Base-by-base conservation (phyloP, 2,329 filamentous ascomycete genomes). In the Madurella fahalii region DNA sequence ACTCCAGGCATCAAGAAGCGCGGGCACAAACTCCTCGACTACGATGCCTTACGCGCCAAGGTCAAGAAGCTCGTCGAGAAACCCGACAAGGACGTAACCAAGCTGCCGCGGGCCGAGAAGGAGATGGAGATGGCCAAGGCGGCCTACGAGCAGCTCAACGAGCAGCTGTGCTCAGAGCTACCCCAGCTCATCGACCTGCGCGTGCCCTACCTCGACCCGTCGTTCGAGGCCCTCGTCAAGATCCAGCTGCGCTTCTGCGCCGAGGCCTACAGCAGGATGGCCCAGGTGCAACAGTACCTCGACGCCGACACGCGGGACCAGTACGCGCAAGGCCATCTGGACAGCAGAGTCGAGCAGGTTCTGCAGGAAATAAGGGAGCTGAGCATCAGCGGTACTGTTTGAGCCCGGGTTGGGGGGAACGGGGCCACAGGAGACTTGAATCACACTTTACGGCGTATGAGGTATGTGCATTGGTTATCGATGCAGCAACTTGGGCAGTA, bases 61-160 rank as follows among this genome's bases (percentile, higher is more conserved):
- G 94, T 99, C 67, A 96, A 96, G 81, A 93, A 91, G 72, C 84
- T 99, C 40, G 90, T 90, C 50, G 95, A 99, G 74, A 97, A 99
- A 78, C 94, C 94, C 45, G 94, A 99, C 79, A 99, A 99, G 79
- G 94, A 99, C 69, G 90, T 91, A 13, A 93, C 90, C 50, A 99
- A 97, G 77, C 84, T 99, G 52, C 94, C 95, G 1, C 89, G 93
- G 53, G 90, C 93, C 20, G 94, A 99, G 71, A 95, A 95, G 78
- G 95, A 99, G 73, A 86, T 91, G 71, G 92, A 97, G 64, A 90
- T 96, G 82, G 90, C 93, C 61, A 93, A 89, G 72, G 84, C 84
- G 53, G 89, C 90, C 9, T 99, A 99, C 77, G 94, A 99, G 71
- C 90, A 95, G 73, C 80, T 99, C 64, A 99, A 99, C 74, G 92